These are phyloP conservation scores for Nannochloris sp. DNA, from an alignment of 139 green algal species.

Conservation along the genomic window DNA sequence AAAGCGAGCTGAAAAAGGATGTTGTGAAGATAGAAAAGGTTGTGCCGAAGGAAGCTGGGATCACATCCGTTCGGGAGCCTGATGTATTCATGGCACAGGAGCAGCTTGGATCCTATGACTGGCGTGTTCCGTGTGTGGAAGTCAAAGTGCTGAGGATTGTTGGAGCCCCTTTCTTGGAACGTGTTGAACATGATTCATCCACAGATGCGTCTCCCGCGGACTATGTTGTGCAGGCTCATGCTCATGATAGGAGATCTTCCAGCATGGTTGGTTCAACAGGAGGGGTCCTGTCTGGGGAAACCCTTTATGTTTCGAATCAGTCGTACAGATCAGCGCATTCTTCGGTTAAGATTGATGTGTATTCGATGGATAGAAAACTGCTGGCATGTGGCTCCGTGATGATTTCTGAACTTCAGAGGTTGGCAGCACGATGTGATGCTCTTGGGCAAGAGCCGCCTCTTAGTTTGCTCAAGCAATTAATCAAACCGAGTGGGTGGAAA, in stretches of 20 bases:
- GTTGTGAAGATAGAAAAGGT: no score
- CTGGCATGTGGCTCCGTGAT: conserved; percentile 16
- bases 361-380: conserved; percentile 9
- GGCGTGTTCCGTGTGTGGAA: not conserved
- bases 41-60: no score
- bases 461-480: not conserved
- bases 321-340: not conserved
- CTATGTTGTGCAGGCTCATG: not conserved
- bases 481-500: not conserved
- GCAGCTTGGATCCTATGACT: no score
- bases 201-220: not conserved
- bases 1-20: no score
- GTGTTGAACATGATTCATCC: not conserved
- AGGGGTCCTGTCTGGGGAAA: not conserved
- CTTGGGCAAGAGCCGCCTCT: not conserved
- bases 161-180: not conserved
- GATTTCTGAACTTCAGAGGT: conserved; percentile 26
- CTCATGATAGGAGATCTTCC: not conserved
- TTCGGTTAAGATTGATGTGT: not conserved
- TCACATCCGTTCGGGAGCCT: no score
- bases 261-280: not conserved
- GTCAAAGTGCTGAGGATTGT: conserved; percentile 1
- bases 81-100: no score
- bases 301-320: not conserved
- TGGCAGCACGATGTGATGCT: conserved; percentile 1